Evolutionary conservation across 495 filamentous ascomycete genomes (phyloP).

Genomic region (Penicillium angulare): DNA sequence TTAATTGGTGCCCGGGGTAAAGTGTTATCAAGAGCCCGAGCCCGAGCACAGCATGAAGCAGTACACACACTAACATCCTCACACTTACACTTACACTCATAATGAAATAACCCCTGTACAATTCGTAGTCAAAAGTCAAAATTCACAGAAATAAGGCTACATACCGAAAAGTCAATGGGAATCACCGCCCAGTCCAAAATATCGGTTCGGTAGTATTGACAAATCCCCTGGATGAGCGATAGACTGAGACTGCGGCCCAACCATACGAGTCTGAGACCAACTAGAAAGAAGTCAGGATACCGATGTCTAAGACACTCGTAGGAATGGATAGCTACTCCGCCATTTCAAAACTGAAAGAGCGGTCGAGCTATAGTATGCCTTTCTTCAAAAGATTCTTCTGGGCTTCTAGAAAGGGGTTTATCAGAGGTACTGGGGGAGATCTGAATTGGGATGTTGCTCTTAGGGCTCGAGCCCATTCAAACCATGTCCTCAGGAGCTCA

Average conservation of each 20-base stretch:
- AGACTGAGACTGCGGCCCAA: conserved; percentile 9
- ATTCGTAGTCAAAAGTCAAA: not conserved
- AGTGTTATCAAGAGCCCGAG: not conserved
- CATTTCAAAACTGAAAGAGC: conserved; percentile 18
- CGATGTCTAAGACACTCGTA: conserved; percentile 32
- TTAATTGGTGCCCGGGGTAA: not conserved
- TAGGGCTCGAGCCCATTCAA: conserved; percentile 9
- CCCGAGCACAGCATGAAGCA: conserved; percentile 10
- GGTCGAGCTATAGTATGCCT: conserved; percentile 18
- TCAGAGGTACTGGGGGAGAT: conserved; percentile 8
- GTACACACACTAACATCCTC: conserved; percentile 10
- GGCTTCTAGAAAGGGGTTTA: conserved; percentile 23
- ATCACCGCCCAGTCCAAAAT: not conserved
- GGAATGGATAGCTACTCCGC: not conserved
- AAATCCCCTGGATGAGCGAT: not conserved
- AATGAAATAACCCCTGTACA: not conserved
- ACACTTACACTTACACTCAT: not conserved
- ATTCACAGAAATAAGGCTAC: too few relatives aligned
- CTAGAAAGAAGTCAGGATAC: conserved; percentile 9
- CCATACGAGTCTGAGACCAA: conserved; percentile 15
- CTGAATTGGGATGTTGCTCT: conserved; percentile 20
- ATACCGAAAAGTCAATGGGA: too few relatives aligned
- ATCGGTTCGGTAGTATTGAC: not conserved
- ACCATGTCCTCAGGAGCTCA: not conserved
- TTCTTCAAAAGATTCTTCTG: conserved; percentile 2